Evolutionary conservation across 2,329 filamentous ascomycete genomes (phyloP).

Genomic region (Talaromyces pinophilus): DNA sequence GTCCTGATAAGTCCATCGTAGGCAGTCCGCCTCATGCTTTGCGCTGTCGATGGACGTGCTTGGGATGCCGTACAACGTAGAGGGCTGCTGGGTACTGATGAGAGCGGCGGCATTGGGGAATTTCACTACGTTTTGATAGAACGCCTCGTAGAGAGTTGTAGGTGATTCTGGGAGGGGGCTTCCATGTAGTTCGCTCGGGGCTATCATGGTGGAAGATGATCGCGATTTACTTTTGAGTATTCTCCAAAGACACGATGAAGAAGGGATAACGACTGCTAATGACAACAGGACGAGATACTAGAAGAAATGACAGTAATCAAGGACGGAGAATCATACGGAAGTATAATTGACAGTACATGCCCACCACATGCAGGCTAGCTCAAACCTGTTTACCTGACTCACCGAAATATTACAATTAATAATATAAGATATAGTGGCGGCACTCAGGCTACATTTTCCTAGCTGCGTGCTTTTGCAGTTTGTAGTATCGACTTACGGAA

Average conservation of each 20-base stretch:
- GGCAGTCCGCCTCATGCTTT: background rate
- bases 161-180: background rate
- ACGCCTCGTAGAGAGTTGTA: slow-evolving; percentile 1
- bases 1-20: slow-evolving; percentile 10
- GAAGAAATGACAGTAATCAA: background rate
- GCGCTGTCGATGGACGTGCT: background rate
- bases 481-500: background rate
- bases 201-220: slow-evolving; percentile 5
- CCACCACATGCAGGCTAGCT: background rate
- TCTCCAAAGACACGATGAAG: background rate
- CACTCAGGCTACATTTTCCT: background rate
- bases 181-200: slow-evolving; percentile 2
- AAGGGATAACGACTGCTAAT: background rate
- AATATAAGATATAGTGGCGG: background rate
- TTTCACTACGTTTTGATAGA: background rate
- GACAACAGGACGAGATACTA: background rate
- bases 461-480: background rate
- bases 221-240: background rate
- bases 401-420: background rate
- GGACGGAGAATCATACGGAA: background rate
- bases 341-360: background rate
- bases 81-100: background rate
- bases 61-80: slow-evolving; percentile 2
- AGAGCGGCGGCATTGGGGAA: background rate
- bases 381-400: background rate